These are phyloP conservation scores for Debaryomyces castellii DNA, from an alignment of 805 yeast genomes.

Conservation along the genomic window DNA sequence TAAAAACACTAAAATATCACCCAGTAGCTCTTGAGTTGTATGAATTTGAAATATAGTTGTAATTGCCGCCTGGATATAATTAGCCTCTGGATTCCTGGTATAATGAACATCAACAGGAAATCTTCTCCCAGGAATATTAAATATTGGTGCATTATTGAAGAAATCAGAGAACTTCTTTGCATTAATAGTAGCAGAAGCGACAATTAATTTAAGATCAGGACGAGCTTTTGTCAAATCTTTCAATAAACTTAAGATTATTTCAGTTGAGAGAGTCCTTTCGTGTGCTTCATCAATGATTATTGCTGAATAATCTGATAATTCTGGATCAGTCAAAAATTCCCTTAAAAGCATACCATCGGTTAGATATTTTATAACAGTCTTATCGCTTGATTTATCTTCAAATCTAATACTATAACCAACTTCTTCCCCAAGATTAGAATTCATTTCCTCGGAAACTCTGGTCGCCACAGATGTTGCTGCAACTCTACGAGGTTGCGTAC, in stretches of 20 bases:
- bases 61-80: conserved; percentile 85
- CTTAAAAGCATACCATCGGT: conserved; percentile 94
- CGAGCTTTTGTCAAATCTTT: conserved; percentile 66
- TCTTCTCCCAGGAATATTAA: conserved; percentile 90
- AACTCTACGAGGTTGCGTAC: conserved; percentile 94
- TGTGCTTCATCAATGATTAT: conserved; percentile 97
- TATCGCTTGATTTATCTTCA: conserved; percentile 68
- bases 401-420: conserved; percentile 91
- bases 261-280: conserved; percentile 93
- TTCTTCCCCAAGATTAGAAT: conserved; percentile 71
- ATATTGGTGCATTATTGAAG: conserved; percentile 81
- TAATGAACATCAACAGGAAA: conserved; percentile 87
- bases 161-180: conserved; percentile 82
- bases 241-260: conserved; percentile 71
- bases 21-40: conserved; percentile 58
- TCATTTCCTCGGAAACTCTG: conserved; percentile 89
- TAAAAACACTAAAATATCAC: conserved; percentile 86
- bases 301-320: conserved; percentile 66
- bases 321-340: conserved; percentile 79
- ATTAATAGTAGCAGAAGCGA: conserved; percentile 94
- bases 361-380: conserved; percentile 80
- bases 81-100: conserved; percentile 84
- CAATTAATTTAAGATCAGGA: conserved; percentile 69
- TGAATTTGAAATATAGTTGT: conserved; percentile 89
- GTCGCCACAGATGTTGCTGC: conserved; percentile 92